Conservation (phyloP, 306 rosid species). For the Begonia peltatifolia region DNA sequence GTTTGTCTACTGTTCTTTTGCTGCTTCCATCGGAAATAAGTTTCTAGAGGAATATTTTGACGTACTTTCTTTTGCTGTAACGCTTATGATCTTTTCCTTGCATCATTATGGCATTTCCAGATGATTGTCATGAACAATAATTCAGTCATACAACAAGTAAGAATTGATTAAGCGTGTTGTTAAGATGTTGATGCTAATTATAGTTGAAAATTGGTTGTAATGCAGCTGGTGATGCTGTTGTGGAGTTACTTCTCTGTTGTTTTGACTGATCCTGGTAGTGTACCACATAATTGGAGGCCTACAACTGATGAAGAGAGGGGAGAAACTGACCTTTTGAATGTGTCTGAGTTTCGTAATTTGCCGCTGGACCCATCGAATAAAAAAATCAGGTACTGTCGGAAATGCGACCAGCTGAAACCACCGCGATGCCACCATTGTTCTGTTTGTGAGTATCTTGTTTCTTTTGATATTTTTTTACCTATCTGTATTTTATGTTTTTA, state of each 20-base stretch:
- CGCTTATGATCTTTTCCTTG: too few species aligned
- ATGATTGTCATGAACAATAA: too few species aligned
- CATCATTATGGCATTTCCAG: too few species aligned
- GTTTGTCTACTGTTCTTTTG: too few species aligned
- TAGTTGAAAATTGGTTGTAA: slow-evolving; percentile 3
- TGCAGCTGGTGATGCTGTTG: slow-evolving; percentile 84
- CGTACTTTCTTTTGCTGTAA: too few species aligned
- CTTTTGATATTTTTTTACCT: not conserved
- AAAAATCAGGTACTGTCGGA: slow-evolving; percentile 64
- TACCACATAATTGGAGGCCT: slow-evolving; percentile 92
- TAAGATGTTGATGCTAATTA: too few species aligned
- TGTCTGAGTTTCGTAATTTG: slow-evolving; percentile 34
- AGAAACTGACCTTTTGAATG: slow-evolving; percentile 71
- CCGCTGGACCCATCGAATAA: slow-evolving; percentile 39
- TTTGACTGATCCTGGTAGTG: slow-evolving; percentile 88
- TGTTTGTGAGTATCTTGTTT: slow-evolving; percentile 58
- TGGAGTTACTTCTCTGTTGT: slow-evolving; percentile 98
- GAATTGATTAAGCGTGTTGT: too few species aligned
- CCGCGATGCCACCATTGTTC: slow-evolving; percentile 97
- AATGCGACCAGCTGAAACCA: slow-evolving; percentile 81
- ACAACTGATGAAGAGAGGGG: slow-evolving; percentile 81
- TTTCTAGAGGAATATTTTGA: too few species aligned
- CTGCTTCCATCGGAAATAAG: too few species aligned
- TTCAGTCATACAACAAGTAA: too few species aligned
- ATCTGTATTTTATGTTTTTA: not conserved